Evolutionary conservation across 345 rosid species (phyloP), one percentile per base, ranked within the genome.

Genomic region (Salix exigua): DNA sequence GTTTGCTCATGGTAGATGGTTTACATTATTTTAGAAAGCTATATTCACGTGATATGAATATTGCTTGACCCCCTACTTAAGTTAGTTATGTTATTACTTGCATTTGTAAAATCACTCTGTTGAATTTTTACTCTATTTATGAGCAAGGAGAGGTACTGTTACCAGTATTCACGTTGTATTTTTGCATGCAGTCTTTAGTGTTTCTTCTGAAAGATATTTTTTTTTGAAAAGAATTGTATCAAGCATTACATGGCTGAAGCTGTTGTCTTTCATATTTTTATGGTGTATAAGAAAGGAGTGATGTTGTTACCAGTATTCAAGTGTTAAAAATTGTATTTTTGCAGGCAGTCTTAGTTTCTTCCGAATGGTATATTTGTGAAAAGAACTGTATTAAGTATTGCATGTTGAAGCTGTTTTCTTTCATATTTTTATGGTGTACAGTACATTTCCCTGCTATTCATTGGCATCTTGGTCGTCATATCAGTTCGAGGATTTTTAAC

Each of bases 401-500:
- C 75, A 55, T 28, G 61, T 70, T 35, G 63, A 74, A 30, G 55
- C 71, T 73, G 51, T 48, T 73, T 13, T 78, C 86, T 81, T 74
- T 71, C 60, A 17, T 35, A 75, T 74, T 74, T 62, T 80, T 82
- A 67, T 81, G 62, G 82, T 75, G 46, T 82, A 81, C 97, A 96
- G 97, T 91, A 93, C 82, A 90, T 96, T 69, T 96, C 99, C 75
- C 85, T 93, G 78, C 58, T 96, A 71, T 96, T 93, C 86, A 96
- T 96, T 31, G 99, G 99, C 75, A 88, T 96, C 88, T 81, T 93
- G 92, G 87, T 96, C 17, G 90, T 91, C 67, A 88, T 96, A 74
- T 93, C 99, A 46, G 99, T 96, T 35, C 93, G 97, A 35, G 97
- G 98, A 66, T 95, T 95, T 88, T 85, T 95, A 79, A 84, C 96